Evolutionary conservation across 1,284 basidiomycete genomes (phyloP).

Genomic region (Porodaedalea pini): DNA sequence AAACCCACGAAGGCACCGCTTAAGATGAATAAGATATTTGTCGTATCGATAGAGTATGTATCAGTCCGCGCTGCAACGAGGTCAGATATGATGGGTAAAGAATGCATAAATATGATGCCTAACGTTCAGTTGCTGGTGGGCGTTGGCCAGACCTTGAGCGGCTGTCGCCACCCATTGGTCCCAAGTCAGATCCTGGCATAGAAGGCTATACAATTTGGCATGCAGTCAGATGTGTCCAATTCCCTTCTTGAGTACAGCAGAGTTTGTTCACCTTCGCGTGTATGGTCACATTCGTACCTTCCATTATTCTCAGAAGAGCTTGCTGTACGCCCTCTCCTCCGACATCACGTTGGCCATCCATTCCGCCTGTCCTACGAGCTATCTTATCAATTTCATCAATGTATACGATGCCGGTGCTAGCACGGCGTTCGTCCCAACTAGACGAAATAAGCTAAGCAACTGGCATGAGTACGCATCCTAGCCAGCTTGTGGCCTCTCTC

Average conservation of each 20-base stretch:
- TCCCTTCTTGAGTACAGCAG: constrained; percentile 36
- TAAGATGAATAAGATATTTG: constrained; percentile 86
- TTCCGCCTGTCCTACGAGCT: constrained; percentile 62
- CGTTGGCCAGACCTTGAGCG: constrained; percentile 43
- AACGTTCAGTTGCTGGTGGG: constrained; percentile 35
- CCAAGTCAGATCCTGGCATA: constrained; percentile 6
- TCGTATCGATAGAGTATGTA: constrained; percentile 76
- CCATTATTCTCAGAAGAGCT: constrained; percentile 87
- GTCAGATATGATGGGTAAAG: not conserved
- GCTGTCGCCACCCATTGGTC: constrained; percentile 36
- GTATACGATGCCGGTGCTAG: constrained; percentile 89
- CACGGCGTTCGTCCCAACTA: constrained; percentile 80
- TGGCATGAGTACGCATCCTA: not conserved
- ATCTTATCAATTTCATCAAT: constrained; percentile 97
- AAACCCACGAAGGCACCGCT: constrained; percentile 94
- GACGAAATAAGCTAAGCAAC: constrained; percentile 70
- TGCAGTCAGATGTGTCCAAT: not conserved
- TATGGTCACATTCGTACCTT: constrained; percentile 82
- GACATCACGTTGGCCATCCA: constrained; percentile 82
- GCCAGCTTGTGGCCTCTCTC: constrained; percentile 12
- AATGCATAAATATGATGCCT: constrained; percentile 21
- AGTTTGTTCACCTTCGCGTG: constrained; percentile 52
- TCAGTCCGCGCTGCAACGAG: constrained; percentile 55
- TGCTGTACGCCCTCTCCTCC: constrained; percentile 97
- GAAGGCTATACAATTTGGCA: not conserved